Base-by-base conservation (phyloP, 1,139 yeast species). In the Pichia terricola region DNA sequence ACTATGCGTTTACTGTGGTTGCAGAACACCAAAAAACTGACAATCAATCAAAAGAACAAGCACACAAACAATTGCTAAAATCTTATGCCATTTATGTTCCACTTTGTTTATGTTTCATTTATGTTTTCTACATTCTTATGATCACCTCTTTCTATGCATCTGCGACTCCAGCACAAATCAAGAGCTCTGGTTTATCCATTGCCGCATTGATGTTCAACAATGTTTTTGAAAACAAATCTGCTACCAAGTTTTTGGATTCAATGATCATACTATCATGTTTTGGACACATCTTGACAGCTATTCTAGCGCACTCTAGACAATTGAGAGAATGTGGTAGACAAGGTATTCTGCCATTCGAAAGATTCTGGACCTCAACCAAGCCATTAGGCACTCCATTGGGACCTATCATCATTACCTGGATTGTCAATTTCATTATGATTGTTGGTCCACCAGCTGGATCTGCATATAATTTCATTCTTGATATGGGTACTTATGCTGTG, bases 381-480 rank as follows among this genome's bases (percentile, higher is more conserved):
- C 74, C 73, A 2, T 66, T 61, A 40, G 69, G 70, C 3, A 68
- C 74, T 6, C 74, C 75, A 4, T 36, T 68, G 3, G 64, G 69
- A 30, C 67, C 72, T 9, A 58, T 68, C 4, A 49, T 67, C 26
- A 55, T 64, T 39, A 67, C 69, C 1, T 68, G 64, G 57, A 22
- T 68, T 25, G 63, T 70, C 35, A 69, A 68, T 47, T 46, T 66
- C 27, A 61, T 70, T 43, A 66, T 69, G 35, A 57, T 67, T 40
- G 53, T 69, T 32, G 74, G 73, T 9, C 74, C 74, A 22, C 66
- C 66, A n/a, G 67, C 73, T 2, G 75, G 75, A 30, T 70, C 67
- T 50, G 74, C 75, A 4, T 70, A 68, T 50, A 69, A 69, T 51
- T 68, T 70, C 41, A 63, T 70, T 39, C 56, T 58, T 16, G 59